Evolutionary conservation across 495 filamentous ascomycete genomes (phyloP).

Genomic region (Aeminium ludgeri): DNA sequence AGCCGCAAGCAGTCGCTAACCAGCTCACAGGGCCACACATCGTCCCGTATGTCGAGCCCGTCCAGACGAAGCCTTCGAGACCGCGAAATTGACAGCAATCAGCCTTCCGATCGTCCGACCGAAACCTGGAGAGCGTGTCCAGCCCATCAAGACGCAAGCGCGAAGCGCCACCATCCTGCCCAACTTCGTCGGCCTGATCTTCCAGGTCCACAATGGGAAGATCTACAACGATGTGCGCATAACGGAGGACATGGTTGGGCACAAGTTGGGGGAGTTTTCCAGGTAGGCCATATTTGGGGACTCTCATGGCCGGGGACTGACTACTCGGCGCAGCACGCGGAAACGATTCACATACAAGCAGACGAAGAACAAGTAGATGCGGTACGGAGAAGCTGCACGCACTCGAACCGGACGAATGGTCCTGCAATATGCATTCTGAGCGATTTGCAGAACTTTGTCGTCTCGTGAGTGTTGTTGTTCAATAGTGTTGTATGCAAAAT

Average conservation of each 20-base stretch:
- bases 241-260: conserved; percentile 96
- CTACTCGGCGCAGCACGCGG: conserved; percentile 46
- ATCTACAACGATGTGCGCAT: conserved; percentile 72
- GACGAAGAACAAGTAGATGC: conserved; percentile 51
- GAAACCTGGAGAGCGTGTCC: conserved; percentile 41
- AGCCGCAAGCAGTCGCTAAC: conserved; percentile 19
- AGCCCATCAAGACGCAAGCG: conserved; percentile 75
- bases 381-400: too few species aligned
- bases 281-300: conserved; percentile 39
- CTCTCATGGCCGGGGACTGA: not conserved
- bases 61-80: not conserved
- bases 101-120: conserved; percentile 50
- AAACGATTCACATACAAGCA: conserved; percentile 69
- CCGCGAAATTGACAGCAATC: conserved; percentile 3
- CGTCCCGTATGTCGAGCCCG: conserved; percentile 41
- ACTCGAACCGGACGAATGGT: too few species aligned
- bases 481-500: too few species aligned
- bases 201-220: conserved; percentile 93
- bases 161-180: conserved; percentile 86
- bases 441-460: too few species aligned
- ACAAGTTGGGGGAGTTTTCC: conserved; percentile 92
- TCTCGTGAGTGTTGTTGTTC: too few species aligned
- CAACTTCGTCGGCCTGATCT: conserved; percentile 84
- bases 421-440: too few species aligned
- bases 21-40: conserved; percentile 52